Evolutionary conservation across 176 grass and related monocot species (phyloP), one percentile per base, ranked within the genome.

Genomic region (Cenchrus purpureus): DNA sequence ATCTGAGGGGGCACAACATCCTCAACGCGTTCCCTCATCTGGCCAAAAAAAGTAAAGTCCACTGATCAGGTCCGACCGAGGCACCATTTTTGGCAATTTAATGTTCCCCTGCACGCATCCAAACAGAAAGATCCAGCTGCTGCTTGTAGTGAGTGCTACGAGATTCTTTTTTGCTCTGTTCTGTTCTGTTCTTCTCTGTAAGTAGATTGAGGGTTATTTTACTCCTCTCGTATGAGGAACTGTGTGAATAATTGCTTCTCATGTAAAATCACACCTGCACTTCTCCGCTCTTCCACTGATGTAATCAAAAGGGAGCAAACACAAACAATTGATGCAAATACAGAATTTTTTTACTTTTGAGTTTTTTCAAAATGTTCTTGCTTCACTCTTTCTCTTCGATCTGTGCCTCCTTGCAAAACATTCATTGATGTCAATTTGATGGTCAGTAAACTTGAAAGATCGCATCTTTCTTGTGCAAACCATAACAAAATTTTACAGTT

Each of bases 1-100:
- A 98, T 82, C 91, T 98, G 37, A 78, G 67, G 68, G 91, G 84
- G 13, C 97, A 95, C 77, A 94, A 94, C 64, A 95, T 98, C 85
- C 66, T 91, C 49, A 77, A 48, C 62, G 93, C 82, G 12, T 98
- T 98, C 32, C 96, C 96, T 28, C 84, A 94, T 50, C 68, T 94
- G 13, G 79, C 81, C 25, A 87, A 78, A 14, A 87, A 94, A 17
- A 87, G 48, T 34, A 91, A 84, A 61, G 0, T 28, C 14, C 84
- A 91, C 45, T 91, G 56, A 87, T 40, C 37, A 43, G 10, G 22
- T n/a, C 62, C 1, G 8, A 57, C 62, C 1, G 8, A 57, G 59
- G 64, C 55, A 79, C 60, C 67, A 86, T 73, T 90, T 87, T 90
- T 83, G 79, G 46, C 8, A 76, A 76, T 1, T 17, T 54, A 42